A percentile compares a stretch with the other conserved stretches of the same genome.
phyloP scores from a whole-genome alignment of 257 asterid species.

The Przewalskia tangutica region DNA sequence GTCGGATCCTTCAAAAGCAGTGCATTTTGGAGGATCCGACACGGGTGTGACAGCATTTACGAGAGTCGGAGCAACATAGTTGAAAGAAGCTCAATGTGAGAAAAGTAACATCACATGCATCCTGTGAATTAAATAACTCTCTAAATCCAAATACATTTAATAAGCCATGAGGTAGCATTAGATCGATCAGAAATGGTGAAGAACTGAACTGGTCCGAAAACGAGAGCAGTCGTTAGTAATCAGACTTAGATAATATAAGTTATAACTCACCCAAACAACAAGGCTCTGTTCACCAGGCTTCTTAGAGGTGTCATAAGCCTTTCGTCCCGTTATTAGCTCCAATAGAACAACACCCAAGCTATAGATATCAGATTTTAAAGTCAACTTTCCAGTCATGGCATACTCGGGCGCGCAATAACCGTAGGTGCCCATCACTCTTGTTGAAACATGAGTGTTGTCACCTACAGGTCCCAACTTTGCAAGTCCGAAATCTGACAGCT shows the following conservation, averaged over 20 bases:
- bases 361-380: constrained; percentile 80
- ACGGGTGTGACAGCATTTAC: not conserved
- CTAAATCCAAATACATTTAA: not conserved
- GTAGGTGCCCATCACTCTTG: constrained; percentile 89
- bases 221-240: not conserved
- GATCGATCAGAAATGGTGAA: not conserved
- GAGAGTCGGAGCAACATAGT: not conserved
- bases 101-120: not conserved
- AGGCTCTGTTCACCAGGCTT: constrained; percentile 62
- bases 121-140: not conserved
- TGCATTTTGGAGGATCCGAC: not conserved
- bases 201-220: not conserved
- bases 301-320: constrained; percentile 44
- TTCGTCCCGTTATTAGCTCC: constrained; percentile 81
- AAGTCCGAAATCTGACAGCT: constrained; percentile 85
- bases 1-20: not conserved
- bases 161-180: not conserved
- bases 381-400: constrained; percentile 74
- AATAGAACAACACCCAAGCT: constrained; percentile 87
- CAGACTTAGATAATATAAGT: constrained; percentile 10
- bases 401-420: constrained; percentile 95
- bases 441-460: constrained; percentile 84
- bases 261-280: constrained; percentile 68
- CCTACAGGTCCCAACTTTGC: constrained; percentile 92
- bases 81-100: not conserved